These are phyloP conservation scores for Nematocida major DNA, from an alignment of 371 early-diverging fungal genomes.

Conservation along the genomic window DNA sequence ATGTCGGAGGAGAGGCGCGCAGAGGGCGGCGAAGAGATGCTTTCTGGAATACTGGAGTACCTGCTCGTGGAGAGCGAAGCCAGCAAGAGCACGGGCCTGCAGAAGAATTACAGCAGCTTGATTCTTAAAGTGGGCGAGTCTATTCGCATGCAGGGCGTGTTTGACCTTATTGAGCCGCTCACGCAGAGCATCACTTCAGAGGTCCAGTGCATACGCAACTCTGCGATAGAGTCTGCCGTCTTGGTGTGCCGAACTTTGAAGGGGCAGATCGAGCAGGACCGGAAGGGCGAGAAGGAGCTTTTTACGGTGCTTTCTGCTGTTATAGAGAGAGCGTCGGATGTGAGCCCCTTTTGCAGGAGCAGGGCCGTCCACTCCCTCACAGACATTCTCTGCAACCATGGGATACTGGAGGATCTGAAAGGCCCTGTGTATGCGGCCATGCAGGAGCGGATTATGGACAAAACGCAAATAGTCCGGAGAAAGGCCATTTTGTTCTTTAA, in stretches of 20 bases:
- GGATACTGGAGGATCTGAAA: slow-evolving; percentile 42
- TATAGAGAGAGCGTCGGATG: slow-evolving; percentile 53
- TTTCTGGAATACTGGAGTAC: slow-evolving; percentile 14
- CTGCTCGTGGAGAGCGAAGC: slow-evolving; percentile 3
- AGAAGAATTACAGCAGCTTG: slow-evolving; percentile 26
- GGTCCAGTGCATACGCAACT: slow-evolving; percentile 48
- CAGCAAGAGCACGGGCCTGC: slow-evolving; percentile 27
- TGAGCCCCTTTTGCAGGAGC: slow-evolving; percentile 54
- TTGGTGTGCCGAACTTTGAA: slow-evolving; percentile 44
- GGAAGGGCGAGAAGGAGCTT: slow-evolving; percentile 53
- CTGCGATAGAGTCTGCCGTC: slow-evolving; percentile 52
- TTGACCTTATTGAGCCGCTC: not conserved
- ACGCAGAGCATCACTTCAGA: slow-evolving; percentile 20
- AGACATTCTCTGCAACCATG: slow-evolving; percentile 46
- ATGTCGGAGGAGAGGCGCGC: not conserved
- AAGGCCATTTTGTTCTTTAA: slow-evolving; percentile 55
- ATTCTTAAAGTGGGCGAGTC: not conserved
- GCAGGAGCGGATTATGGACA: slow-evolving; percentile 58
- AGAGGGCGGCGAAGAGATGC: not conserved
- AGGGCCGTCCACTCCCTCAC: slow-evolving; percentile 51
- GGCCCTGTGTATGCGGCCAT: slow-evolving; percentile 50
- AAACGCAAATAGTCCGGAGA: slow-evolving; percentile 63
- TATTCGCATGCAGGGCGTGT: not conserved
- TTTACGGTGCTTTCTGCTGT: slow-evolving; percentile 28
- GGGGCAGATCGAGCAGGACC: slow-evolving; percentile 5